These are phyloP conservation scores for Suhomyces wounanorum DNA, from an alignment of 1,139 yeast genomes.

Conservation along the genomic window DNA sequence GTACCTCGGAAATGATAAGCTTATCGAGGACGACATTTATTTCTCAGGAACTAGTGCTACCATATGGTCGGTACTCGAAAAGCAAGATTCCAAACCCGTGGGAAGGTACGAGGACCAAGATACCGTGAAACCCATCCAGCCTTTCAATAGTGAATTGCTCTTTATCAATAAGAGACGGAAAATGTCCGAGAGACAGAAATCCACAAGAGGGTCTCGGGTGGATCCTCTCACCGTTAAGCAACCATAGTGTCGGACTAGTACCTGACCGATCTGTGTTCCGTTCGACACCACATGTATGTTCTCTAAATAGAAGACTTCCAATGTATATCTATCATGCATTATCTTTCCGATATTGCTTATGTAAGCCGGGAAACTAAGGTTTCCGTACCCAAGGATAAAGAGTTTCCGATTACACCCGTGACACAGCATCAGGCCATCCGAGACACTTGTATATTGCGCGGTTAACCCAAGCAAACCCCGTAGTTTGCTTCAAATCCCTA, in stretches of 20 bases:
- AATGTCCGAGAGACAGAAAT: conserved; percentile 19
- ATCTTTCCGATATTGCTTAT: neutral
- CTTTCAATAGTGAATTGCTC: conserved; percentile 39
- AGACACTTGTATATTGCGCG: neutral
- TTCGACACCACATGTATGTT: neutral
- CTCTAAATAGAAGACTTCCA: neutral
- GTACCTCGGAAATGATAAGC: conserved; percentile 64
- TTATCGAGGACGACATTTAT: conserved; percentile 45
- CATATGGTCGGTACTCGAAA: conserved; percentile 26
- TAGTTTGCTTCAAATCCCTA: neutral
- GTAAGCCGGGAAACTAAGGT: neutral
- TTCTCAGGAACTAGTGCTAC: conserved; percentile 36
- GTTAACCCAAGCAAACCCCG: neutral
- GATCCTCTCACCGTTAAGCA: neutral
- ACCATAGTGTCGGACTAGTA: neutral
- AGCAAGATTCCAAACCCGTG: conserved; percentile 34
- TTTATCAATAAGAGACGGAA: conserved; percentile 54
- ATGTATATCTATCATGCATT: neutral
- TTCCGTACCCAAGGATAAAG: neutral
- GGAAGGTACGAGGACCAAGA: conserved; percentile 9
- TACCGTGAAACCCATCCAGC: conserved; percentile 20
- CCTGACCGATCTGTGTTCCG: neutral
- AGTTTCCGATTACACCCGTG: neutral
- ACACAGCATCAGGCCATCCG: neutral
- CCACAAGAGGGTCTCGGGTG: neutral